Percentiles rank a stretch among this genome's conserved stretches.
Conservation (phyloP, 371 early-diverging fungal genomes). For the Apophysomyces ossiformis region DNA sequence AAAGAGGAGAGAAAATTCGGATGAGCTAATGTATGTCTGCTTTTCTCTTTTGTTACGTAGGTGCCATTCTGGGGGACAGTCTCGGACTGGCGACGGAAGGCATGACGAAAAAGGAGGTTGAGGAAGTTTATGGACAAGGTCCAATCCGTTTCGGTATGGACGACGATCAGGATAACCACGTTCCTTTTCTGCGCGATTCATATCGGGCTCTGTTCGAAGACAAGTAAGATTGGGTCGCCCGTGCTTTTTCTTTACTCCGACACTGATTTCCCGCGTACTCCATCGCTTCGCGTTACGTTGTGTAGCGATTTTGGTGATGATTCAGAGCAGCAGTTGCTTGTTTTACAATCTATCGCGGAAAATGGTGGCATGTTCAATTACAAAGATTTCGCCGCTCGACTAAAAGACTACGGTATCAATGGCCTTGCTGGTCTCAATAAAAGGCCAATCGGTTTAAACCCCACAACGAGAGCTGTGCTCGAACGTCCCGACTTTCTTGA, state of each 20-base stretch:
- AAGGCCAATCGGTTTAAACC: conserved; percentile 58
- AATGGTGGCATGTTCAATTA: conserved; percentile 56
- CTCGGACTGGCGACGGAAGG: conserved; percentile 74
- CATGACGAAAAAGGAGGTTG: conserved; percentile 52
- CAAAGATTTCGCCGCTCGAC: conserved; percentile 52
- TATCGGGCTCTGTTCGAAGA: conserved; percentile 47
- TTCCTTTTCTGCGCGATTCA: conserved; percentile 41
- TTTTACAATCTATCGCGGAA: conserved; percentile 58
- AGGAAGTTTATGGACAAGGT: conserved; percentile 55
- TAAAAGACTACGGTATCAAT: conserved; percentile 51
- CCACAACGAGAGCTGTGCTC: conserved; percentile 55
- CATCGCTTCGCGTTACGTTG: conserved; percentile 5
- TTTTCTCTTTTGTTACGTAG: conserved; percentile 29
- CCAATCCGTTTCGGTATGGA: conserved; percentile 66
- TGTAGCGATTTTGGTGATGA: conserved; percentile 71
- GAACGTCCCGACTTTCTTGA: conserved; percentile 43
- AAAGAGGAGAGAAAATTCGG: not conserved
- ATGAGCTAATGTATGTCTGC: conserved; percentile 1
- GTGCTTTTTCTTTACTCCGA: not conserved
- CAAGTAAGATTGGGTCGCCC: conserved; percentile 31
- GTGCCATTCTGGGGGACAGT: conserved; percentile 72
- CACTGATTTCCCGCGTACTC: conserved; percentile 25
- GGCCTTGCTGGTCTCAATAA: conserved; percentile 62
- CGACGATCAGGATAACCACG: conserved; percentile 35
- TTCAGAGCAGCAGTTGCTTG: conserved; percentile 66